Evolutionary conservation across 2,329 filamentous ascomycete species (phyloP).

Genomic region (Hypoxylon sp.): DNA sequence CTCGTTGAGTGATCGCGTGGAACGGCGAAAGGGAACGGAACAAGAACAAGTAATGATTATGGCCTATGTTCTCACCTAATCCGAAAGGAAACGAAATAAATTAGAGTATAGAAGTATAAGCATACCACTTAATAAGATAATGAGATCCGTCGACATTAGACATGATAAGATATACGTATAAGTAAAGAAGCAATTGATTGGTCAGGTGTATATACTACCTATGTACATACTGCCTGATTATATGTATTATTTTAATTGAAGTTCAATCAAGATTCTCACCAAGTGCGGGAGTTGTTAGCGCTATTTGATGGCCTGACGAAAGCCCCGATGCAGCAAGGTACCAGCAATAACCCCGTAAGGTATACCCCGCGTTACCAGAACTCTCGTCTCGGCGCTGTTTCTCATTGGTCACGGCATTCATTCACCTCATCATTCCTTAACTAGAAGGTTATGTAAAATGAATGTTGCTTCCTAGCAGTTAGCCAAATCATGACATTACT

Average conservation of each 20-base stretch:
- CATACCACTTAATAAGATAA: conserved; percentile 10
- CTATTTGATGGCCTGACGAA: conserved; percentile 5
- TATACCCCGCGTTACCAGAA: conserved; percentile 39
- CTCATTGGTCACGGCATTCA: conserved; percentile 31
- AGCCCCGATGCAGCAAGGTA: conserved; percentile 21
- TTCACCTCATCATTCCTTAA: conserved; percentile 34
- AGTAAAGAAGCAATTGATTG: conserved; percentile 14
- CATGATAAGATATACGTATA: conserved; percentile 12
- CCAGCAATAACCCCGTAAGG: conserved; percentile 23
- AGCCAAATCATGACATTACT: conserved; percentile 24
- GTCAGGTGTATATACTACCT: neutral
- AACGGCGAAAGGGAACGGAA: neutral
- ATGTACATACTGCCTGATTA: neutral
- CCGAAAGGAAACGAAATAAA: neutral
- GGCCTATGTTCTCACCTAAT: neutral
- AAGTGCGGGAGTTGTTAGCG: conserved; percentile 18
- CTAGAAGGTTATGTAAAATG: conserved; percentile 15
- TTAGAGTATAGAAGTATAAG: neutral
- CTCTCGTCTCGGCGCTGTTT: conserved; percentile 11
- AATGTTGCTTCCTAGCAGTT: conserved; percentile 17
- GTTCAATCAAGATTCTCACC: conserved; percentile 35
- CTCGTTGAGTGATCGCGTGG: conserved; percentile 17
- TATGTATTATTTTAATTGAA: conserved; percentile 19
- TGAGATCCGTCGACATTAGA: conserved; percentile 7
- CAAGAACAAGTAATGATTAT: neutral